Base-by-base conservation (phyloP, 768 basidiomycete genomes). In the Rhodosporidiobolus sp. region DNA sequence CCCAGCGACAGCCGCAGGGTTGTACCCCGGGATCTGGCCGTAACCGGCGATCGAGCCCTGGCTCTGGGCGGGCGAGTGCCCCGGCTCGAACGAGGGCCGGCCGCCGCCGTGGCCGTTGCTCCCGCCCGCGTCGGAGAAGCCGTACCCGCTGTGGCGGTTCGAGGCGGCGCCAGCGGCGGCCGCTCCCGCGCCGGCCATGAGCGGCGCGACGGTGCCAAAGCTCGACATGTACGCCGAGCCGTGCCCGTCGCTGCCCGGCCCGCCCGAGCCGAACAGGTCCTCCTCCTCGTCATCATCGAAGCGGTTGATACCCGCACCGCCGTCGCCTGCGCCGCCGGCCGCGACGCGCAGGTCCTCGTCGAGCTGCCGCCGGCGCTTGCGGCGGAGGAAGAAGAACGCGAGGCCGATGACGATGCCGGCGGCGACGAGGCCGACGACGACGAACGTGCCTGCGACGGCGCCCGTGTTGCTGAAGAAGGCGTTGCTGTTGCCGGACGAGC, bases 391-490 rank as follows among this genome's bases (percentile, higher is more conserved):
- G 72, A 82, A 80, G 78, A 85, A 84, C 28, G 85, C 75, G n/a
- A 84, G 73, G 16, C 84, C 84, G 16, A 85, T 79, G 14, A 84
- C 75, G 32, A 88, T 72, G 1, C 83, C 83, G 1, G 85, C 84
- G 10, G 84, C 82, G 7, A 91, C 88, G 30, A 92, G 78, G 12
- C 93, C 94, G 26, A 88, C 84, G 19, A 84, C 87, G 12, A 89
- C 83, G 79, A 92, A 91, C n/a, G 88, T 86, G 12, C 88, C 90
- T 3, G 87, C 87, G 7, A 90, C 87, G 17, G 87, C 88, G 4
- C 87, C 87, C 38, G 83, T 86, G 78, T 91, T 91, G 61, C 81
- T 80, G 81, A 95, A 94, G 83, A 96, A 98, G 67, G 90, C 64
- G 58, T 55, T 57, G 30, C 59, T 56, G 28, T 53, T 20, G 10